These are phyloP conservation scores for Prosopis cineraria DNA, from an alignment of 306 rosid species.

Conservation along the genomic window DNA sequence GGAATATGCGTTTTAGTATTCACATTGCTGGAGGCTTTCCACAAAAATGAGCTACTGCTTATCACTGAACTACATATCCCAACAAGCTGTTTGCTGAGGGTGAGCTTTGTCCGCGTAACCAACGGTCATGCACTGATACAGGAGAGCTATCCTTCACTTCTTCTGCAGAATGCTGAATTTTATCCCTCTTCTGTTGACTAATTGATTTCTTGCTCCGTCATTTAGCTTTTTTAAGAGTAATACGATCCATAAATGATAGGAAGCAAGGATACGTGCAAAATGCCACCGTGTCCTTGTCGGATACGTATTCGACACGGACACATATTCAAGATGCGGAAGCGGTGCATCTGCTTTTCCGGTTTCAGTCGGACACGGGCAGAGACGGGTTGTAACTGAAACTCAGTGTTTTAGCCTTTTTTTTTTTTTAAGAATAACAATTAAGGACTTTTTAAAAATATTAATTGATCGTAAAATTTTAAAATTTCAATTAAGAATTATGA, in stretches of 20 bases:
- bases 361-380: too few species aligned
- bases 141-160: constrained; percentile 80
- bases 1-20: constrained; percentile 24
- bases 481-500: too few species aligned
- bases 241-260: constrained; percentile 40
- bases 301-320: too few species aligned
- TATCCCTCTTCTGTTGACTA: constrained; percentile 44
- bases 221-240: constrained; percentile 40
- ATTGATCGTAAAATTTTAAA: too few species aligned
- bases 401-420: too few species aligned
- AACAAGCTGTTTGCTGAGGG: constrained; percentile 90
- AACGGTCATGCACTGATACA: constrained; percentile 84
- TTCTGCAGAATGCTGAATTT: constrained; percentile 44
- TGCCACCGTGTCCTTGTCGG: too few species aligned
- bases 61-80: constrained; percentile 69
- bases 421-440: too few species aligned
- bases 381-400: too few species aligned
- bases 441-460: too few species aligned
- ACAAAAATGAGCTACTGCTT: constrained; percentile 13
- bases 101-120: constrained; percentile 93
- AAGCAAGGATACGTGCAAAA: too few species aligned
- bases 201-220: constrained; percentile 59
- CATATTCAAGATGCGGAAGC: too few species aligned
- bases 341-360: too few species aligned
- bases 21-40: constrained; percentile 33